Conservation (phyloP, 257 asterid genomes). For the Forsythia viridissima region DNA sequence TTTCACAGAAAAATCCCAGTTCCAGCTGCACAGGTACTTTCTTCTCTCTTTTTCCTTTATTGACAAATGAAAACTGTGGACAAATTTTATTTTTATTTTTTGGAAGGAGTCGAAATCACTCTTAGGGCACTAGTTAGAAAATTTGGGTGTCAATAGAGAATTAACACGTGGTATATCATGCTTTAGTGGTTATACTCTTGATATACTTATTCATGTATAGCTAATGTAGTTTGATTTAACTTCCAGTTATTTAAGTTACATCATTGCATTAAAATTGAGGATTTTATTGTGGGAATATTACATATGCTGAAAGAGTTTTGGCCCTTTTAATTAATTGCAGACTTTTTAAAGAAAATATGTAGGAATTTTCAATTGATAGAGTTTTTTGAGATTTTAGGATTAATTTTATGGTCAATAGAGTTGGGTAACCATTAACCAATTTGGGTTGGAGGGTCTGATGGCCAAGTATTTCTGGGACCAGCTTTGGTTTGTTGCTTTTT, state of each 20-base stretch:
- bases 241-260: not conserved
- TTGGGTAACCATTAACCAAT: not conserved
- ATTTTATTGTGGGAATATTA: not conserved
- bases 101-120: not conserved
- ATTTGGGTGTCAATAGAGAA: not conserved
- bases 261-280: not conserved
- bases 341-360: constrained; percentile 2
- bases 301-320: not conserved
- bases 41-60: not conserved
- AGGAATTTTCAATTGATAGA: not conserved
- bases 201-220: not conserved
- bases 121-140: not conserved
- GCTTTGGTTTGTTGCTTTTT: not conserved
- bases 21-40: constrained; percentile 37
- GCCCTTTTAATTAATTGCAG: not conserved
- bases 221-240: not conserved
- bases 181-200: not conserved
- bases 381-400: not conserved
- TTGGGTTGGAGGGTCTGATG: not conserved
- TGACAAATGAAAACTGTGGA: not conserved
- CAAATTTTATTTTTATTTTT: not conserved
- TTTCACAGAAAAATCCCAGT: constrained; percentile 28
- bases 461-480: not conserved
- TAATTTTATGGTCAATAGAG: not conserved
- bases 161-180: not conserved